Evolutionary conservation across 306 rosid genomes (phyloP).

Genomic region (Myrica gale): DNA sequence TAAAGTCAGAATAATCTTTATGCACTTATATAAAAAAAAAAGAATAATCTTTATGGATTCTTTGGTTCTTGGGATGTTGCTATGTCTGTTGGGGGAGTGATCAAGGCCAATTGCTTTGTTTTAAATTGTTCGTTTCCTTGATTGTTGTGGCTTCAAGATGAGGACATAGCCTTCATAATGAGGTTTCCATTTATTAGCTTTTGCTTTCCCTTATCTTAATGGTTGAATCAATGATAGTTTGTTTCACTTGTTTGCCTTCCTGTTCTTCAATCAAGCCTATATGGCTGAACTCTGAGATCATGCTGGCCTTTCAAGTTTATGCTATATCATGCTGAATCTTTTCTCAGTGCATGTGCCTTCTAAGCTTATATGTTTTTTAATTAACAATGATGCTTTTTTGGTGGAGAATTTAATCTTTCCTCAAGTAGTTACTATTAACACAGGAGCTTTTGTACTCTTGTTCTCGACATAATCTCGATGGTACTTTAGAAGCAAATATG

Average conservation of each 20-base stretch:
- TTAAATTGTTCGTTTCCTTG: not conserved
- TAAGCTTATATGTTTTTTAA: not conserved
- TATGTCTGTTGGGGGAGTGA: conserved; percentile 1
- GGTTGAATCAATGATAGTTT: not conserved
- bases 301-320: not conserved
- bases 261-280: not conserved
- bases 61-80: not conserved
- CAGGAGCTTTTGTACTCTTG: not conserved
- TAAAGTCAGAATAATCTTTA: not conserved
- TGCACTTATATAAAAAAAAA: no score
- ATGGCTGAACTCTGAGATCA: not conserved
- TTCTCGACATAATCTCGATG: not conserved
- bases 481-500: not conserved
- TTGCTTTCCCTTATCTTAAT: not conserved
- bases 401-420: not conserved
- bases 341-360: not conserved
- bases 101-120: not conserved
- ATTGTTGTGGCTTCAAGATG: not conserved
- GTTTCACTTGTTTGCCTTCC: conserved; percentile 14
- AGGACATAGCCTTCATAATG: not conserved
- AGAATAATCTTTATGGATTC: not conserved
- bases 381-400: not conserved
- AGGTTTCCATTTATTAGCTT: not conserved
- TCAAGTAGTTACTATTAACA: not conserved
- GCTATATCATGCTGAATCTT: not conserved